phyloP scores from a whole-genome alignment of 306 rosid species.

The Medicago ruthenica region DNA sequence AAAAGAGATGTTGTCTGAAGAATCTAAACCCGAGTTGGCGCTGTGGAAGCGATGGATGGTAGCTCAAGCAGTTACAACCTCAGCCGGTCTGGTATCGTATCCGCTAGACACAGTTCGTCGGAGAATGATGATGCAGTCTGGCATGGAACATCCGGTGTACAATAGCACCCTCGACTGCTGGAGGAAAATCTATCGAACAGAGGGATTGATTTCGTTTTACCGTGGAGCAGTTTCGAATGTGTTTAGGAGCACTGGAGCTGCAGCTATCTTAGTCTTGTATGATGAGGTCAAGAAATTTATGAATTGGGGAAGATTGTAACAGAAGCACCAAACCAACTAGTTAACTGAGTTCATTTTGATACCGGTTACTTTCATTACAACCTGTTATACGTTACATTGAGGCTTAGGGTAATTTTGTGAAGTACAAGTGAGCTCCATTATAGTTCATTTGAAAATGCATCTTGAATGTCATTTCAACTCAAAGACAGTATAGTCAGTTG shows the following conservation, averaged over 20 bases:
- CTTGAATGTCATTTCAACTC: constrained; percentile 27
- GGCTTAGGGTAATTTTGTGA: constrained; percentile 47
- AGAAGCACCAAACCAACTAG: constrained; percentile 8
- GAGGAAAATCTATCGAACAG: constrained; percentile 76
- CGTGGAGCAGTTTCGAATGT: constrained; percentile 83
- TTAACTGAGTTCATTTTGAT: constrained; percentile 38
- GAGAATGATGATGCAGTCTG: constrained; percentile 99
- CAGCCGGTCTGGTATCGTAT: constrained; percentile 88
- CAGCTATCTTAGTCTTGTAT: constrained; percentile 91
- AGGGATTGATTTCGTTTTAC: constrained; percentile 84
- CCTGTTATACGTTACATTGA: constrained; percentile 30
- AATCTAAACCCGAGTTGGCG: constrained; percentile 58
- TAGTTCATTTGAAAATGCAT: constrained; percentile 48
- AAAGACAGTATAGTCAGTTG: background rate
- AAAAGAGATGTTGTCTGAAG: constrained; percentile 68
- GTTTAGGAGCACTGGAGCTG: constrained; percentile 92
- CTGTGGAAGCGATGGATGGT: constrained; percentile 88
- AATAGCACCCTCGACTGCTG: constrained; percentile 80
- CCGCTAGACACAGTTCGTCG: constrained; percentile 91
- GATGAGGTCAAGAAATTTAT: constrained; percentile 88
- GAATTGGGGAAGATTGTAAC: constrained; percentile 70
- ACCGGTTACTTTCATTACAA: constrained; percentile 40
- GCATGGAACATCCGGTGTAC: constrained; percentile 73
- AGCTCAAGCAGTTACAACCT: constrained; percentile 93
- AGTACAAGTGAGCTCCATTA: constrained; percentile 41